A percentile compares a stretch with the other conserved stretches of the same genome.
Evolutionary conservation across 208 protist species (phyloP).

Genomic region (Crithidia bombi): DNA sequence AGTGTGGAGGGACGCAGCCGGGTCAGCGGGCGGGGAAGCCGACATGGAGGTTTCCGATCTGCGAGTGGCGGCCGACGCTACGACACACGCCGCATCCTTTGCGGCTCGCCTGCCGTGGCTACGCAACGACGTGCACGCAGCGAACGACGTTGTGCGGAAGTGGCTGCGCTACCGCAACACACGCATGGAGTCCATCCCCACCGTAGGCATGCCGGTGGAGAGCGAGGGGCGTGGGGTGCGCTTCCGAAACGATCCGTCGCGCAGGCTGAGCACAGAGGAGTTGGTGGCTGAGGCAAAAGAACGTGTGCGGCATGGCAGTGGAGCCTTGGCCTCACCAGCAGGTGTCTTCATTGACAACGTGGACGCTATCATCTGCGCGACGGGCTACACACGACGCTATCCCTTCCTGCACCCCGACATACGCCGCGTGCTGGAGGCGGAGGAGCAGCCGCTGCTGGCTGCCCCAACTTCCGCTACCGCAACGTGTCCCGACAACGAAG

Average conservation of each 20-base stretch:
- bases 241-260: slow-evolving; percentile 44
- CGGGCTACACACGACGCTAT: slow-evolving; percentile 73
- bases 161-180: slow-evolving; percentile 62
- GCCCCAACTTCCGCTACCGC: not conserved
- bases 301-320: not conserved
- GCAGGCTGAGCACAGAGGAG: slow-evolving; percentile 25
- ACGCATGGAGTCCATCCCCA: slow-evolving; percentile 37
- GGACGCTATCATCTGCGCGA: slow-evolving; percentile 83
- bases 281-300: slow-evolving; percentile 42
- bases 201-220: slow-evolving; percentile 46
- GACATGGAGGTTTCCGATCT: slow-evolving; percentile 16
- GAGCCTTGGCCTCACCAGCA: not conserved
- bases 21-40: too few relatives aligned
- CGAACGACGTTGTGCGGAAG: slow-evolving; percentile 52
- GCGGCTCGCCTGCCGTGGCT: slow-evolving; percentile 48
- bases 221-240: slow-evolving; percentile 58
- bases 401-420: slow-evolving; percentile 78
- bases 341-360: slow-evolving; percentile 73
- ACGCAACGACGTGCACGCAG: slow-evolving; percentile 49
- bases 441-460: slow-evolving; percentile 29
- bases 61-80: slow-evolving; percentile 38
- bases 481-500: not conserved
- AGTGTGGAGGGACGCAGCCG: slow-evolving; percentile 3
- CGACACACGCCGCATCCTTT: slow-evolving; percentile 37
- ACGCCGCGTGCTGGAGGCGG: slow-evolving; percentile 62